Conservation (phyloP, 805 yeast species). For the Cyberlindnera sargentensis region DNA sequence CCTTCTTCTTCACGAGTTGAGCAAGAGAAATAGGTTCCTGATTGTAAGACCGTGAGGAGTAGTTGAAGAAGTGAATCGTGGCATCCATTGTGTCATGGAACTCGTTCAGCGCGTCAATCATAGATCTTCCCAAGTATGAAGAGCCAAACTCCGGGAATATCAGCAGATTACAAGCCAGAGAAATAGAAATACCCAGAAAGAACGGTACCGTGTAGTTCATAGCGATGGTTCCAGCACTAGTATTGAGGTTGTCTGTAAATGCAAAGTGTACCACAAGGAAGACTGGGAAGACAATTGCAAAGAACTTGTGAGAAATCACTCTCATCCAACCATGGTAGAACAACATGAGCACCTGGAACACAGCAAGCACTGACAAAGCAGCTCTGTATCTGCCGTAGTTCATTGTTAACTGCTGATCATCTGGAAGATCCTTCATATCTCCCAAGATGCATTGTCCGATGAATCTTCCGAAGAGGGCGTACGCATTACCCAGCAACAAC, state of each 20-base stretch:
- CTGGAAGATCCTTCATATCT: slow-evolving; percentile 23
- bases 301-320: slow-evolving; percentile 38
- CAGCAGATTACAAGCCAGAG: slow-evolving; percentile 35
- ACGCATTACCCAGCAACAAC: slow-evolving; percentile 34
- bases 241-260: slow-evolving; percentile 30
- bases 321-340: slow-evolving; percentile 45
- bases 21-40: slow-evolving; percentile 25
- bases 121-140: slow-evolving; percentile 38
- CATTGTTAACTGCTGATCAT: slow-evolving; percentile 22
- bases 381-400: slow-evolving; percentile 30
- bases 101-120: slow-evolving; percentile 33
- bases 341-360: slow-evolving; percentile 39
- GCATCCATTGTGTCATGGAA: slow-evolving; percentile 32
- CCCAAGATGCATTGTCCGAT: slow-evolving; percentile 34
- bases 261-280: slow-evolving; percentile 45
- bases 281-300: slow-evolving; percentile 40
- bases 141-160: slow-evolving; percentile 49
- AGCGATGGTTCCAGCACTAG: slow-evolving; percentile 27
- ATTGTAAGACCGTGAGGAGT: slow-evolving; percentile 13
- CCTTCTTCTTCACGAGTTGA: slow-evolving; percentile 28
- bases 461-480: slow-evolving; percentile 34
- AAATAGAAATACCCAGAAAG: slow-evolving; percentile 37
- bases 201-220: slow-evolving; percentile 36
- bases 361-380: slow-evolving; percentile 37
- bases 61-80: slow-evolving; percentile 33